A percentile compares a stretch with the other conserved stretches of the same genome.
Evolutionary conservation across 345 rosid species (phyloP).

Genomic region (Psidium guajava): DNA sequence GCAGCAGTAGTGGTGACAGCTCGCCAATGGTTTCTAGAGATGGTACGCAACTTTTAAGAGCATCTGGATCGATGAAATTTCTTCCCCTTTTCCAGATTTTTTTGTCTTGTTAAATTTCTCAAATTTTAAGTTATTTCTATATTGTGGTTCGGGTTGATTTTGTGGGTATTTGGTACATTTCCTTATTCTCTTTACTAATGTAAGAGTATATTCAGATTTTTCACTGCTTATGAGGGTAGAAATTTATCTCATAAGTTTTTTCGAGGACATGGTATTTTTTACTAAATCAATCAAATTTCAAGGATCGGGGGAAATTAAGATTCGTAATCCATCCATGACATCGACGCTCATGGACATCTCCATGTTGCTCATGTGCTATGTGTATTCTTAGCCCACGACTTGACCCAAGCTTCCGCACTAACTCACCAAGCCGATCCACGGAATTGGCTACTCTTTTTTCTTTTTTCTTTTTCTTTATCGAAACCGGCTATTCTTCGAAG

Average conservation of each 20-base stretch:
- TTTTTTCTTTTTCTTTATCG: too few species aligned
- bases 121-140: not conserved
- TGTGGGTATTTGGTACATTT: not conserved
- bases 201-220: not conserved
- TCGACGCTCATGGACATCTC: accelerated
- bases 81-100: not conserved
- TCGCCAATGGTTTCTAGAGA: not conserved
- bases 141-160: not conserved
- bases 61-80: not conserved
- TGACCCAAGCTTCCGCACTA: not conserved
- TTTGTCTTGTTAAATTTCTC: not conserved
- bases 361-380: accelerated
- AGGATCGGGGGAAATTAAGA: not conserved
- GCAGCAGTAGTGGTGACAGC: not conserved
- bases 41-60: not conserved
- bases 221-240: not conserved
- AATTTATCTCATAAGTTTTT: not conserved
- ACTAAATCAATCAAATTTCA: not conserved
- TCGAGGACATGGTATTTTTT: not conserved
- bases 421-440: not conserved
- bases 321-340: not conserved
- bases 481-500: not conserved
- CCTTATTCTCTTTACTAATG: not conserved
- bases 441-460: too few species aligned
- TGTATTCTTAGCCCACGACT: not conserved